Conservation (phyloP, 129 eudicot genomes). For the Pseudognaphalium luteoalbum region DNA sequence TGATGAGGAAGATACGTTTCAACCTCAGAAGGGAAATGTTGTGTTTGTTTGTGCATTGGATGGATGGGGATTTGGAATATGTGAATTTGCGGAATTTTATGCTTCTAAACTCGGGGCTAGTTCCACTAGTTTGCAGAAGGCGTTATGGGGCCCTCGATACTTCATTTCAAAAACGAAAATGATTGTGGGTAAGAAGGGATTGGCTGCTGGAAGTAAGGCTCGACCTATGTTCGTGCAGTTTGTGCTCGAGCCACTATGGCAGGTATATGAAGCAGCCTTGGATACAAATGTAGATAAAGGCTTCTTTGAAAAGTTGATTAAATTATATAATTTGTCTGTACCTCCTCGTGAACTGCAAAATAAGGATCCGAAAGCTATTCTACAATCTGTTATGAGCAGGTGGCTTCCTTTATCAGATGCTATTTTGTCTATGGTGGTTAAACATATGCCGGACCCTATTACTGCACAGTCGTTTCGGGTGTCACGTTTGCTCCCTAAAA, state of each 20-base stretch:
- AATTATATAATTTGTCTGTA: slow-evolving; percentile 58
- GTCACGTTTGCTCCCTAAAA: slow-evolving; percentile 80
- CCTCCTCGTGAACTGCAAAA: slow-evolving; percentile 85
- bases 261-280: slow-evolving; percentile 69
- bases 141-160: slow-evolving; percentile 93
- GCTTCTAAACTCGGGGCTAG: slow-evolving; percentile 75
- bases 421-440: slow-evolving; percentile 79
- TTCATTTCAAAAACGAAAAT: slow-evolving; percentile 66
- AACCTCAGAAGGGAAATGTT: slow-evolving; percentile 96
- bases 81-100: slow-evolving; percentile 82
- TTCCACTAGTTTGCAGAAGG: slow-evolving; percentile 51
- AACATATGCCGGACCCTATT: slow-evolving; percentile 76
- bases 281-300: slow-evolving; percentile 65
- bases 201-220: slow-evolving; percentile 57
- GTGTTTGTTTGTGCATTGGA: slow-evolving; percentile 88
- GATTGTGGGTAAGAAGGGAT: slow-evolving; percentile 81
- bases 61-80: slow-evolving; percentile 91
- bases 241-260: slow-evolving; percentile 89
- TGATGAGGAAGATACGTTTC: slow-evolving; percentile 92
- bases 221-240: slow-evolving; percentile 88
- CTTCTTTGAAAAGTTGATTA: slow-evolving; percentile 68
- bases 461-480: slow-evolving; percentile 73
- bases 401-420: slow-evolving; percentile 95
- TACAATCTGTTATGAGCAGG: slow-evolving; percentile 83
- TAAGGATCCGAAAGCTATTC: slow-evolving; percentile 75